phyloP scores from a whole-genome alignment of 495 filamentous ascomycete genomes.

The Niebla homalea region DNA sequence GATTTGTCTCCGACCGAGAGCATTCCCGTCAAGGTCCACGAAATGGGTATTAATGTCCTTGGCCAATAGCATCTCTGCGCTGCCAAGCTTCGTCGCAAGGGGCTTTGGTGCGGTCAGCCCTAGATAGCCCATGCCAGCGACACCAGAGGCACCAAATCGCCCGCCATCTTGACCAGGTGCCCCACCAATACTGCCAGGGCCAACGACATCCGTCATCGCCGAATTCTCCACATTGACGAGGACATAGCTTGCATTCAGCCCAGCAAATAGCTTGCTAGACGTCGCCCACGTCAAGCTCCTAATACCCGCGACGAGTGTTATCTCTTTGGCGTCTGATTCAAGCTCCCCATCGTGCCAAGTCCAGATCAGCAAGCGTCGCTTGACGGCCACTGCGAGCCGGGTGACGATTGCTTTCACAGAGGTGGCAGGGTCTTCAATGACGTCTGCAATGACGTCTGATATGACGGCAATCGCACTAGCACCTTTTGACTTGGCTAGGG shows the following conservation, averaged over 20 bases:
- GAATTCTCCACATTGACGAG: slow-evolving; percentile 70
- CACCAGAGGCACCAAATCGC: slow-evolving; percentile 52
- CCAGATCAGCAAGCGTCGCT: slow-evolving; percentile 81
- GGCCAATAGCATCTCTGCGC: slow-evolving; percentile 75
- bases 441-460: slow-evolving; percentile 87
- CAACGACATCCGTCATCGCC: slow-evolving; percentile 60
- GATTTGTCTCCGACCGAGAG: slow-evolving; percentile 72
- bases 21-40: slow-evolving; percentile 67
- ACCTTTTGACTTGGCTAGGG: slow-evolving; percentile 67
- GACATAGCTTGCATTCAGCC: slow-evolving; percentile 77
- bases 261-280: slow-evolving; percentile 71
- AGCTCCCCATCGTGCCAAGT: slow-evolving; percentile 93
- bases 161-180: slow-evolving; percentile 47
- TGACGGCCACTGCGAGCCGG: slow-evolving; percentile 78
- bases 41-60: slow-evolving; percentile 96
- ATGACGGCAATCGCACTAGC: slow-evolving; percentile 87
- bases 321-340: slow-evolving; percentile 55
- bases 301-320: slow-evolving; percentile 64
- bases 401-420: slow-evolving; percentile 85
- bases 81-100: slow-evolving; percentile 64
- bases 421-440: slow-evolving; percentile 67
- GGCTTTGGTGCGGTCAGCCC: slow-evolving; percentile 84
- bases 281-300: slow-evolving; percentile 82
- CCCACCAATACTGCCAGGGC: slow-evolving; percentile 61
- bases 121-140: slow-evolving; percentile 81